Conservation (phyloP, 768 basidiomycete species). For the Termitomyces sp. region DNA sequence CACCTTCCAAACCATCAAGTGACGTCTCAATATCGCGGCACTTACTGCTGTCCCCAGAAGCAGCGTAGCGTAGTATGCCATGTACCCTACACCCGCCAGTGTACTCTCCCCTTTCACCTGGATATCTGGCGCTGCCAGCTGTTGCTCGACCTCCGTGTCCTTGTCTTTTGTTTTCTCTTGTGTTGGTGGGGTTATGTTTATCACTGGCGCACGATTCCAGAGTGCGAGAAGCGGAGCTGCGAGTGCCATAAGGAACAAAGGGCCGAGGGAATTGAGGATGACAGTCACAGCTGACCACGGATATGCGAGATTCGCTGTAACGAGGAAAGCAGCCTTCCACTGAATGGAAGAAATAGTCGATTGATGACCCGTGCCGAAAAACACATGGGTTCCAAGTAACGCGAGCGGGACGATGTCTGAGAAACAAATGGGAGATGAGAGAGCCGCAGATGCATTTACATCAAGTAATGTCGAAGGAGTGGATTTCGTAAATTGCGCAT, state of each 20-base stretch:
- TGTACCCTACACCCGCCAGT: slow-evolving; percentile 56
- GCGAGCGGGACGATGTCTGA: slow-evolving; percentile 69
- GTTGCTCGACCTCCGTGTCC: background rate
- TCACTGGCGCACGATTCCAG: slow-evolving; percentile 77
- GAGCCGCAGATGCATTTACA: slow-evolving; percentile 20
- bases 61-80: slow-evolving; percentile 62
- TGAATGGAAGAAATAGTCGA: slow-evolving; percentile 84
- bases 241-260: slow-evolving; percentile 58
- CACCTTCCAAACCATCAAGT: slow-evolving; percentile 99
- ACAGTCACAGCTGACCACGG: slow-evolving; percentile 73
- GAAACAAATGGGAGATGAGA: slow-evolving; percentile 42
- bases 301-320: slow-evolving; percentile 63
- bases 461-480: slow-evolving; percentile 40
- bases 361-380: slow-evolving; percentile 92
- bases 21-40: slow-evolving; percentile 72
- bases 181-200: slow-evolving; percentile 8
- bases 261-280: slow-evolving; percentile 71
- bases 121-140: slow-evolving; percentile 18
- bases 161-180: background rate
- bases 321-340: slow-evolving; percentile 91
- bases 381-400: slow-evolving; percentile 69
- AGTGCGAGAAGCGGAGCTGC: slow-evolving; percentile 67
- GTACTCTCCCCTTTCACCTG: slow-evolving; percentile 34
- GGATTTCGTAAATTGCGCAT: slow-evolving; percentile 42
- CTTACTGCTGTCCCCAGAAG: slow-evolving; percentile 66